A percentile compares a stretch with the other conserved stretches of the same genome.
Evolutionary conservation across 345 rosid genomes (phyloP).

Genomic region (Bretschneidera sinensis): DNA sequence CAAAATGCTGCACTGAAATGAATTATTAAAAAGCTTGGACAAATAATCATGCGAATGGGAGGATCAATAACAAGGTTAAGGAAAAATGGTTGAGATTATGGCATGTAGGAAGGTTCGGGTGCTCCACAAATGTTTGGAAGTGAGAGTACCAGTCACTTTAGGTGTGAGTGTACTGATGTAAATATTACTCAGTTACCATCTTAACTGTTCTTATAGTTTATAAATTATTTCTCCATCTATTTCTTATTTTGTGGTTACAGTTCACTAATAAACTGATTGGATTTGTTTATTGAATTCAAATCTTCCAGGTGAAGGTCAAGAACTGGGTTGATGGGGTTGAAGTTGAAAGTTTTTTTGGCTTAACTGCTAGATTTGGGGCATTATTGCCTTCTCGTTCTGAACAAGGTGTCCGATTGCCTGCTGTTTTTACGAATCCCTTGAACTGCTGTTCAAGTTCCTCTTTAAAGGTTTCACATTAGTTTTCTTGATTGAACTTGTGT

Average conservation of each 20-base stretch:
- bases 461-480: conserved; percentile 43
- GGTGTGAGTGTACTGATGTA: no score
- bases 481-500: conserved; percentile 6
- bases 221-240: no score
- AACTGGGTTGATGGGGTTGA: conserved; percentile 65
- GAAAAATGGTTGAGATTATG: not conserved
- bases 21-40: not conserved
- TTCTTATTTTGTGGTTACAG: not conserved
- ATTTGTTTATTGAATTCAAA: conserved; percentile 4
- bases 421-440: conserved; percentile 54
- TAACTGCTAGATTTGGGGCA: conserved; percentile 80
- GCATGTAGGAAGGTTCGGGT: not conserved
- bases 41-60: not conserved
- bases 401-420: conserved; percentile 42
- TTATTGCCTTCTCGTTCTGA: conserved; percentile 47
- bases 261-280: not conserved
- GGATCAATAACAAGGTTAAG: not conserved
- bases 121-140: no score
- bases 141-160: no score
- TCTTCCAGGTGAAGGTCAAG: conserved; percentile 73
- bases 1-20: not conserved
- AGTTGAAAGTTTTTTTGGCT: conserved; percentile 47
- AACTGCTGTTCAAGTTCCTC: conserved; percentile 67
- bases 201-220: no score
- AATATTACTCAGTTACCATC: no score